Conservation (phyloP, 164 flowering plant species). For the Protea cynaroides region DNA sequence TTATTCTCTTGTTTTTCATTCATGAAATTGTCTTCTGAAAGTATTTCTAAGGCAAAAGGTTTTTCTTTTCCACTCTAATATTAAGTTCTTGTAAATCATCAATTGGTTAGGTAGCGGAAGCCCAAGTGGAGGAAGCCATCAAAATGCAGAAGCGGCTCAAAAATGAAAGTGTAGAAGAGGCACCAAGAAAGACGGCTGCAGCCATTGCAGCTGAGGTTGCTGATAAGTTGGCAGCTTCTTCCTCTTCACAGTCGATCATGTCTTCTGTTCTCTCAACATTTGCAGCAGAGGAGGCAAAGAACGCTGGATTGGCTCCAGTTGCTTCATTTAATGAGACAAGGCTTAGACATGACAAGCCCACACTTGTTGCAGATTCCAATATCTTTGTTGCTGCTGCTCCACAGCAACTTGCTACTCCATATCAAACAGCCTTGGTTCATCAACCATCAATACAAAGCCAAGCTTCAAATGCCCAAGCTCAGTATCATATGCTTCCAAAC, state of each 20-base stretch:
- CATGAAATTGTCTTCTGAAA: no score
- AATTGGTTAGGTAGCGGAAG: slow-evolving; percentile 44
- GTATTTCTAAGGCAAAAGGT: no score
- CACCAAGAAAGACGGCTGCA: slow-evolving; percentile 60
- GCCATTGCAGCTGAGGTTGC: slow-evolving; percentile 92
- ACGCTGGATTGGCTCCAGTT: slow-evolving; percentile 34
- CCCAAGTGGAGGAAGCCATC: no score
- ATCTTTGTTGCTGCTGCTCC: slow-evolving; percentile 27
- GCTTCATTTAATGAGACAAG: slow-evolving; percentile 20
- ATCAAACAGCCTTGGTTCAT: slow-evolving; percentile 46
- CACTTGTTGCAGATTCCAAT: slow-evolving; percentile 40
- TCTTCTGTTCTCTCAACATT: slow-evolving; percentile 82
- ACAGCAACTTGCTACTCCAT: slow-evolving; percentile 29
- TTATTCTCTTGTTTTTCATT: no score
- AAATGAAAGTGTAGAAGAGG: slow-evolving; percentile 31
- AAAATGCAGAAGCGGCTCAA: no score
- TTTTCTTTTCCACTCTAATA: not conserved
- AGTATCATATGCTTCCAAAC: slow-evolving; percentile 47
- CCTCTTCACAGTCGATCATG: slow-evolving; percentile 83
- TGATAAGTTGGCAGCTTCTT: slow-evolving; percentile 87
- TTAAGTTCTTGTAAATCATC: not conserved
- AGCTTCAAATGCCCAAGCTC: slow-evolving; percentile 43
- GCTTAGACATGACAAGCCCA: slow-evolving; percentile 35
- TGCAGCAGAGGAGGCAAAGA: slow-evolving; percentile 87
- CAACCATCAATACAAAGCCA: slow-evolving; percentile 42